Evolutionary conservation across 2,329 filamentous ascomycete species (phyloP).

Genomic region (Ustulina deusta): DNA sequence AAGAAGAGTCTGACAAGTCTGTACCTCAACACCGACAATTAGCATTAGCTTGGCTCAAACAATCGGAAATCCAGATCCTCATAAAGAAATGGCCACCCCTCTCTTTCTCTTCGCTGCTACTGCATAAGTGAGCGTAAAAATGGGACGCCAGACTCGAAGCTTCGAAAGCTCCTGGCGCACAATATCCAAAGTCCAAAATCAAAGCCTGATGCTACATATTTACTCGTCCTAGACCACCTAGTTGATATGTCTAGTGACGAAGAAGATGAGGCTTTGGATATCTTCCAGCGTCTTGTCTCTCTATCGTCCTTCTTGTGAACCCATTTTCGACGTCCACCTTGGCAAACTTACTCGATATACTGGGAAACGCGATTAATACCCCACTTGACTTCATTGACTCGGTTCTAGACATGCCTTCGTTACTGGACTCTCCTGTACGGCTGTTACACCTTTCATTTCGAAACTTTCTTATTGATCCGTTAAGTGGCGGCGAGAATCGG

Average conservation of each 20-base stretch:
- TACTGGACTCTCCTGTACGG: background rate
- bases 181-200: constrained; percentile 24
- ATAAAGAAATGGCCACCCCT: constrained; percentile 42
- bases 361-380: background rate
- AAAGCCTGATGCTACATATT: constrained; percentile 32
- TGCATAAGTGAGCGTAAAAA: constrained; percentile 29
- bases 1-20: constrained; percentile 40
- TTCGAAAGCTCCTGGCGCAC: constrained; percentile 16
- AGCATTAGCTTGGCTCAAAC: constrained; percentile 49
- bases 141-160: constrained; percentile 6
- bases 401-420: constrained; percentile 21
- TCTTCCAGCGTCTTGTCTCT: constrained; percentile 18
- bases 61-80: constrained; percentile 28
- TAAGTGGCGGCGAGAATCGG: background rate
- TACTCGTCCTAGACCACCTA: constrained; percentile 26
- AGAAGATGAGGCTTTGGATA: constrained; percentile 6
- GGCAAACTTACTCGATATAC: constrained; percentile 16
- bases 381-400: constrained; percentile 26
- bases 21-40: constrained; percentile 26
- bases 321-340: constrained; percentile 17
- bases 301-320: constrained; percentile 15
- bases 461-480: constrained; percentile 28
- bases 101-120: constrained; percentile 51
- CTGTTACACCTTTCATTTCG: constrained; percentile 28
- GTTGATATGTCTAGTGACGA: constrained; percentile 18